Conservation (phyloP, 2,329 filamentous ascomycete genomes). For the Blastomyces gilchristii region DNA sequence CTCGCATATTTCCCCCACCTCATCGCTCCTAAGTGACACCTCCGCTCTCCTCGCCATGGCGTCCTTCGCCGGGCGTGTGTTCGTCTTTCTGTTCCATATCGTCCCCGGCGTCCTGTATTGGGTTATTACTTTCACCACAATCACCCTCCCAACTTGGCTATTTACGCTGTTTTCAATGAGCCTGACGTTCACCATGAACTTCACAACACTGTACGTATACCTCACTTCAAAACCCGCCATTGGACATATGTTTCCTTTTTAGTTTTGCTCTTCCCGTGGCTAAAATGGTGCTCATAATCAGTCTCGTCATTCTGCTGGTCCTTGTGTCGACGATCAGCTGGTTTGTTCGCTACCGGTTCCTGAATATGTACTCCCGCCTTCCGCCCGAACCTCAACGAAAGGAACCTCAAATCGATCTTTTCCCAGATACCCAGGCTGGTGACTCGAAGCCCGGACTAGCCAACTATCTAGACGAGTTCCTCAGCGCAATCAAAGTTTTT, state of each 20-base stretch:
- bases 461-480: conserved; percentile 96
- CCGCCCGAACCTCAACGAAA: conserved; percentile 92
- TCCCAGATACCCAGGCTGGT: conserved; percentile 83
- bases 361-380: conserved; percentile 93
- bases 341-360: conserved; percentile 87
- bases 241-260: too few species aligned
- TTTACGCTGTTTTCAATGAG: conserved; percentile 87
- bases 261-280: not conserved
- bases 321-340: conserved; percentile 80
- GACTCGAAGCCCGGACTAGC: conserved; percentile 81
- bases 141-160: conserved; percentile 78
- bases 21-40: conserved; percentile 1
- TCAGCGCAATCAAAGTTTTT: conserved; percentile 98
- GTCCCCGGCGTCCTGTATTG: conserved; percentile 59
- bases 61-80: conserved; percentile 13
- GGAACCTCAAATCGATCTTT: conserved; percentile 88
- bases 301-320: conserved; percentile 64
- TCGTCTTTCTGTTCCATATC: conserved; percentile 42
- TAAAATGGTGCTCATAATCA: conserved; percentile 22
- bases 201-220: conserved; percentile 69
- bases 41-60: conserved; percentile 13
- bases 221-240: not conserved
- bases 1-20: conserved; percentile 7
- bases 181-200: conserved; percentile 96
- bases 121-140: conserved; percentile 72